Base-by-base conservation (phyloP, 192 early-diverging fungal species). In the Dissophora ornata region DNA sequence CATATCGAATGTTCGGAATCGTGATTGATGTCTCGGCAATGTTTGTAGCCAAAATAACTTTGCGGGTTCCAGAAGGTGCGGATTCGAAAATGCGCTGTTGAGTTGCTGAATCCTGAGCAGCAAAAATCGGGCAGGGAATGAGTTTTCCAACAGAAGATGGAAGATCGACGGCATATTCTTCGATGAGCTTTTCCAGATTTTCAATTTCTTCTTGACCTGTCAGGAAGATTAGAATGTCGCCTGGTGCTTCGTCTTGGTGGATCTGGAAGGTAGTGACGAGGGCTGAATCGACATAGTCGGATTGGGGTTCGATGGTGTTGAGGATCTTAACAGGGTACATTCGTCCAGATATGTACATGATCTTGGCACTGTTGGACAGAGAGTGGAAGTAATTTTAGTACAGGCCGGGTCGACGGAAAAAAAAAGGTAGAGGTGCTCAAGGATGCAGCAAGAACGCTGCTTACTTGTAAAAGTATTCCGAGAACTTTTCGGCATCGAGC, bases 21-120 rank as follows among this genome's bases (percentile, higher is more conserved):
- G 98, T 99, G 61, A 99, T 91, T 60, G 93, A 95, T 1, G 98
- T 97, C 84, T 99, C 98, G 18, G 98, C 98, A 79, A 99, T 95
- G 75, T 99, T 99, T 1, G 98, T 99, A 0, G 95, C 88, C 29
- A 99, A 81, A 62, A 99, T 93, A 10, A 97, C 88, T 71, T 99
- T 99, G 16, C 98, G 88, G 2, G 90, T 90, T 28, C 89, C 89
- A 26, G 81, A 86, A 3, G 97, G 98, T 12, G 95, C 88, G 7
- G 91, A 89, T 33, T 93, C 89, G 84, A 99, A 99, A 22, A 98
- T 95, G 46, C 82, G 80, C 57, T 93, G 86, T 69, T 99, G 98
- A 36, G 95, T 94, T 7, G 89, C 85, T 2, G 93, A 87, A 19
- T 97, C 95, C 32, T 96, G 87, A 12, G 95, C 90, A 1, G 96